These are phyloP conservation scores for Aspergillus udagawae DNA, from an alignment of 2,329 filamentous ascomycete genomes.

Conservation along the genomic window DNA sequence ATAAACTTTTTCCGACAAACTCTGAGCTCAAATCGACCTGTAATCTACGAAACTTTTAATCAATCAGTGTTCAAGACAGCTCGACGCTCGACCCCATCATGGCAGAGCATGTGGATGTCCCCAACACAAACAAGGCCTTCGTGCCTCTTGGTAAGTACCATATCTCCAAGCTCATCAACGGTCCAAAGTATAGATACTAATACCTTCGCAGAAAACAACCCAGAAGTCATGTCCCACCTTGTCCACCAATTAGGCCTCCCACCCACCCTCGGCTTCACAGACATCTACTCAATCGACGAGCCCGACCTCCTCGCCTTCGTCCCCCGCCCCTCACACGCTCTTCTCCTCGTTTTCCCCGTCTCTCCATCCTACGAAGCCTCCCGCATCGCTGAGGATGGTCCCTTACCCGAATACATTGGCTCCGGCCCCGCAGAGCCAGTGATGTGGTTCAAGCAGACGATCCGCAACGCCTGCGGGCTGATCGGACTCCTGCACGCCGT, in stretches of 20 bases:
- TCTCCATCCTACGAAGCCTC: conserved; percentile 73
- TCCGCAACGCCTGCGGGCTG: conserved; percentile 85
- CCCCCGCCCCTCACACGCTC: conserved; percentile 79
- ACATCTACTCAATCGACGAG: conserved; percentile 88
- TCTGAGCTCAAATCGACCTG: background rate
- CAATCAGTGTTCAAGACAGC: background rate
- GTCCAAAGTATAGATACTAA: conserved; percentile 9
- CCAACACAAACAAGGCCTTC: conserved; percentile 43
- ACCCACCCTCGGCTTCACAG: conserved; percentile 72
- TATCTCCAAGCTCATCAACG: background rate
- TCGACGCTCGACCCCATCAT: conserved; percentile 18
- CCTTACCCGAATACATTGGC: conserved; percentile 61
- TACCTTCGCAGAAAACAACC: conserved; percentile 62
- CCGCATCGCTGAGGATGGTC: conserved; percentile 68
- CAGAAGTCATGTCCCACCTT: conserved; percentile 79
- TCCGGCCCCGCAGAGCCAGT: conserved; percentile 69
- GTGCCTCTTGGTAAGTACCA: conserved; percentile 42
- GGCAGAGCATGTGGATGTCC: conserved; percentile 34
- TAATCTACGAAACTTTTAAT: background rate
- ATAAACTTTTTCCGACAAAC: background rate
- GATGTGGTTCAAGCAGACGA: conserved; percentile 92
- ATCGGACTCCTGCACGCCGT: conserved; percentile 84
- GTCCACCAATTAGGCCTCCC: conserved; percentile 81
- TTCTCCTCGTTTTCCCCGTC: conserved; percentile 89
- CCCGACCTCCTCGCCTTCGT: conserved; percentile 80